Evolutionary conservation across 495 filamentous ascomycete genomes (phyloP), one percentile per base, ranked within the genome.

Genomic region (Tuber brumale): DNA sequence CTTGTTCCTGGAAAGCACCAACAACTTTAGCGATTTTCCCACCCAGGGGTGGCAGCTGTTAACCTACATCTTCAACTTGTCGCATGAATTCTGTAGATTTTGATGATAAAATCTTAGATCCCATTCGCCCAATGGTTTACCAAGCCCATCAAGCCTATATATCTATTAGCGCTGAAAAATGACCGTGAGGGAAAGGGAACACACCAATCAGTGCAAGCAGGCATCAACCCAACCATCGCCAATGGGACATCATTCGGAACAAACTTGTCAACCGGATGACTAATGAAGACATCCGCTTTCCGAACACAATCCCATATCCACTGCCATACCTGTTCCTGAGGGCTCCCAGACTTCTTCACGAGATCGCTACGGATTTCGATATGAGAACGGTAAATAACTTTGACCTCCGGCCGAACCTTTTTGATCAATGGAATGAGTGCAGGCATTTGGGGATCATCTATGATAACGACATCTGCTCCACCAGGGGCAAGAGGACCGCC

Each of bases 351-450:
- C 71, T 87, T 83, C 39, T 86, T 86, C 9, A 91, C 87, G 27
- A 95, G 86, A 80, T 95, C 93, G 80, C 89, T 90, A 39, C 93
- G 88, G 44, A 97, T 89, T 81, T 97, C 92, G 73, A 96, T 96
- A 84, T 96, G 93, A 72, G 90, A 93, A 21, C 93, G 89, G 82
- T 89, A 95, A 70, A 95, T 88, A 57, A 97, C 87, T 10, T 93
- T 93, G 43, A 93, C 87, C 23, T 91, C 81, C 7, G 93, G 86
- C 0, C 37, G 37, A 2, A 39, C 37, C 37, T 39, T 39, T 39
- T 39, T 39, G 1, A 39, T 39, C 37, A 39, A 39, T 39, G 37
- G 37, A 39, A 39, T 39, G 0, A 39, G 1, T 2, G 37, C 37
- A 2, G 37, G 37, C 37, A 39, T 39, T 39, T 39, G 37, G 37